Conservation (phyloP, 371 early-diverging fungal species). For the Saksenaea vasiformis region DNA sequence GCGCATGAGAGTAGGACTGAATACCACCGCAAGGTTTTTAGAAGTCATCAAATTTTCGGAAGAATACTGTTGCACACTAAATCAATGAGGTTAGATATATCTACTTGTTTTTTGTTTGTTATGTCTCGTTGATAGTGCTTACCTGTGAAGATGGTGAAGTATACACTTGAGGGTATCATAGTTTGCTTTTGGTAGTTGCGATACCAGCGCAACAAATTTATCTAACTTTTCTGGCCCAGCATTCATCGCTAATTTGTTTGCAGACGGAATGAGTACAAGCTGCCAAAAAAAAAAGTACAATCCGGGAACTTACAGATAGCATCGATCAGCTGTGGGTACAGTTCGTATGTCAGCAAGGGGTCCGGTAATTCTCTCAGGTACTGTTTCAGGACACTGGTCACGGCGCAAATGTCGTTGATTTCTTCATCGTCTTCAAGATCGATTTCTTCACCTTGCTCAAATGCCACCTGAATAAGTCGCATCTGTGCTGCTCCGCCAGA, state of each 20-base stretch:
- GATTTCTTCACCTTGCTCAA: slow-evolving; percentile 50
- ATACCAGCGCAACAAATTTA: slow-evolving; percentile 26
- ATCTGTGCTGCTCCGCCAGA: slow-evolving; percentile 89
- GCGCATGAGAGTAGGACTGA: slow-evolving; percentile 88
- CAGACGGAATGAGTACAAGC: neutral
- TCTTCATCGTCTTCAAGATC: slow-evolving; percentile 55
- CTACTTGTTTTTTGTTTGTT: neutral
- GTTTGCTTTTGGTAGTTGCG: slow-evolving; percentile 44
- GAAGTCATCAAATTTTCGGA: slow-evolving; percentile 82
- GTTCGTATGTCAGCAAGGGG: slow-evolving; percentile 84
- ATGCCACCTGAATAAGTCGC: slow-evolving; percentile 57
- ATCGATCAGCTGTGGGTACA: slow-evolving; percentile 78
- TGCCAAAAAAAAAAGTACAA: too few relatives aligned
- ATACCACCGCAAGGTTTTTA: slow-evolving; percentile 89
- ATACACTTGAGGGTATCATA: slow-evolving; percentile 46
- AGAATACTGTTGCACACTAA: slow-evolving; percentile 58
- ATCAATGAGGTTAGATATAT: neutral
- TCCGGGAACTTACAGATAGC: slow-evolving; percentile 49
- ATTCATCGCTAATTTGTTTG: slow-evolving; percentile 12
- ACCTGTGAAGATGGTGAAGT: slow-evolving; percentile 41
- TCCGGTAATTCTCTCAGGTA: slow-evolving; percentile 92
- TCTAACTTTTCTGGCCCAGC: slow-evolving; percentile 24
- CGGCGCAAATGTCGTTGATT: slow-evolving; percentile 67
- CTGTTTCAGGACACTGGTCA: slow-evolving; percentile 94
- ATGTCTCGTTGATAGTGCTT: slow-evolving; percentile 11